A percentile compares a stretch with the other conserved stretches of the same genome.
These are phyloP conservation scores for Lodderomyces pseudojiufengensis DNA, from an alignment of 1,139 yeast genomes.

Conservation along the genomic window DNA sequence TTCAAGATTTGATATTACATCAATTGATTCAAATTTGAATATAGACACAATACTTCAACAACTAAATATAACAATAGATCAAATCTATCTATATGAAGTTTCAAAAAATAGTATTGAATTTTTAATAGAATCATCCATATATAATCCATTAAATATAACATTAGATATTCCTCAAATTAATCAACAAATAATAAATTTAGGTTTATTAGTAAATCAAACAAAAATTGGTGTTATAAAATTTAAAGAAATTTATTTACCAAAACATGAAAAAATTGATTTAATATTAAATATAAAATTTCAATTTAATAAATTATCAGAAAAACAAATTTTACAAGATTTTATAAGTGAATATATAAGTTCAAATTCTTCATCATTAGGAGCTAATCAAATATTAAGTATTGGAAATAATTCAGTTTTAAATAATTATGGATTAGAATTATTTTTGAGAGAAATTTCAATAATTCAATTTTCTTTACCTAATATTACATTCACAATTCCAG, in stretches of 20 bases:
- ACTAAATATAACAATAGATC: constrained; percentile 21
- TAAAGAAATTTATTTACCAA: constrained; percentile 17
- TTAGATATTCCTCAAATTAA: constrained; percentile 17
- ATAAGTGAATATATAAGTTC: constrained; percentile 15
- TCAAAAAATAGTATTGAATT: constrained; percentile 16
- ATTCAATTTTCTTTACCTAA: constrained; percentile 16
- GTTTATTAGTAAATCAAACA: constrained; percentile 17
- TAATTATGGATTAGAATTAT: constrained; percentile 16
- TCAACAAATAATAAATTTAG: constrained; percentile 15
- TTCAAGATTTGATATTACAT: neutral
- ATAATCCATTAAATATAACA: constrained; percentile 33
- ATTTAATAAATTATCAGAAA: constrained; percentile 10
- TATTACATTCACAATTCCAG: constrained; percentile 10
- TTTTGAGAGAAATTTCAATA: constrained; percentile 17
- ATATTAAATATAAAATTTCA: constrained; percentile 14
- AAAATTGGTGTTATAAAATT: constrained; percentile 17
- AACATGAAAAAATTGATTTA: constrained; percentile 14
- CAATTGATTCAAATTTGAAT: constrained; percentile 4
- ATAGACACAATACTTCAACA: constrained; percentile 13
- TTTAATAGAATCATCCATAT: constrained; percentile 31
- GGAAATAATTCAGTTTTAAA: constrained; percentile 13
- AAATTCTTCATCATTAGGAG: constrained; percentile 6
- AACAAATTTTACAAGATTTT: constrained; percentile 13
- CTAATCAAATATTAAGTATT: constrained; percentile 7
- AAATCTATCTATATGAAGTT: constrained; percentile 24